Conservation (phyloP, 225 moss, liverwort and hornwort genomes). For the Pseudoscleropodium purum region DNA sequence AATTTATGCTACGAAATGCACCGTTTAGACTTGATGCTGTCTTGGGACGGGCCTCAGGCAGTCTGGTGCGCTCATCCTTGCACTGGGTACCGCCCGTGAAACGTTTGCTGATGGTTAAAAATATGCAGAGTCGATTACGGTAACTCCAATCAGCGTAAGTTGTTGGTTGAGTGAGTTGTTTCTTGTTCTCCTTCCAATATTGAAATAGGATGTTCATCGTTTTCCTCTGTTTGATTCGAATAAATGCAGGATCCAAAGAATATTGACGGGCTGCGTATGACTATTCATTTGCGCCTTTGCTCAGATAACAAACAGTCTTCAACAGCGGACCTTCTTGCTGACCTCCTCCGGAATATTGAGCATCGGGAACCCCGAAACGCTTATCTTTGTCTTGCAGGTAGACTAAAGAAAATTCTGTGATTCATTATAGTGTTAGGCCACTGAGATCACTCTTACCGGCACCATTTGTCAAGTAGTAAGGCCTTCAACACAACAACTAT, state of each 20-base stretch:
- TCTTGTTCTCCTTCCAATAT: background rate
- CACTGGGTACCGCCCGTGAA: background rate
- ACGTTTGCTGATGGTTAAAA: background rate
- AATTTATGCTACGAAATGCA: background rate
- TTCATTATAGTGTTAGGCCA: background rate
- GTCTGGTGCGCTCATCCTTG: background rate
- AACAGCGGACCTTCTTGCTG: constrained; percentile 23
- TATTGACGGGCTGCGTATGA: constrained; percentile 59
- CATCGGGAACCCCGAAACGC: constrained; percentile 60
- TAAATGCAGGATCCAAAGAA: constrained; percentile 57
- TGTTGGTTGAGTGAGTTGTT: background rate
- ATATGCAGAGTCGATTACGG: background rate
- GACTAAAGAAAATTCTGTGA: background rate
- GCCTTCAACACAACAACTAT: background rate
- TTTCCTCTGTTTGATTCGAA: background rate
- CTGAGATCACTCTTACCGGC: background rate
- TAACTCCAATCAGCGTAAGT: background rate
- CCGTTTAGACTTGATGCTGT: background rate
- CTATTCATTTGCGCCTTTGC: constrained; percentile 54
- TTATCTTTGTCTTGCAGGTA: constrained; percentile 59
- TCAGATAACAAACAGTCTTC: constrained; percentile 39
- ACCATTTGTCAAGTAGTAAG: background rate
- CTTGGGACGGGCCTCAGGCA: background rate
- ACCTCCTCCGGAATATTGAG: constrained; percentile 45
- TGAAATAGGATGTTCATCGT: background rate